Percentiles rank a stretch among this genome's conserved stretches.
Conservation (phyloP, 768 basidiomycete species). For the Macrolepiota dolichaula region DNA sequence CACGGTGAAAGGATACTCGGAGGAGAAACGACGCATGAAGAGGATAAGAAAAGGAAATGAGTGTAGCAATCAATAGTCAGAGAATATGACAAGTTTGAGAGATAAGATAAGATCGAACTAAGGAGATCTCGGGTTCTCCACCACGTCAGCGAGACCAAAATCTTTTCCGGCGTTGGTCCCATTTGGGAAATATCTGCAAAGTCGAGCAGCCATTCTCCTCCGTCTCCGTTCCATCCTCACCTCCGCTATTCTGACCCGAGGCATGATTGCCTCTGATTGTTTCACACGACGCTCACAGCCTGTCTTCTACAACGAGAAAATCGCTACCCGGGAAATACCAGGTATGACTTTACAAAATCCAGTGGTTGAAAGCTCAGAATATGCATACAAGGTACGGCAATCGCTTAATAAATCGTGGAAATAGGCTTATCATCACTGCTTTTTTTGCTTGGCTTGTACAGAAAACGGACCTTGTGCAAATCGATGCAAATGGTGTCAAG, state of each 20-base stretch:
- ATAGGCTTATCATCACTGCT: conserved; percentile 1
- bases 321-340: conserved; percentile 18
- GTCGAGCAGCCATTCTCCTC: not conserved
- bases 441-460: conserved; percentile 22
- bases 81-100: not conserved
- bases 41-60: conserved; percentile 15
- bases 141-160: conserved; percentile 3
- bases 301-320: conserved; percentile 23
- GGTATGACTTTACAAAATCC: conserved; percentile 40
- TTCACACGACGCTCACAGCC: not conserved
- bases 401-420: not conserved
- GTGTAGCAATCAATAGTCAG: too few species aligned
- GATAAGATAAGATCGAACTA: conserved; percentile 20
- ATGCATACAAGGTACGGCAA: conserved; percentile 48
- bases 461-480: conserved; percentile 57
- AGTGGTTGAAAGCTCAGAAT: conserved; percentile 55
- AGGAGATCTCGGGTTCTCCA: not conserved
- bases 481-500: conserved; percentile 58
- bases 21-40: conserved; percentile 38
- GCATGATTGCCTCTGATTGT: not conserved
- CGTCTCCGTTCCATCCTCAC: not conserved
- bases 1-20: conserved; percentile 52
- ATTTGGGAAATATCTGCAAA: conserved; percentile 9
- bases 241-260: not conserved
- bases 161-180: not conserved